Base-by-base conservation (phyloP, 2,329 filamentous ascomycete genomes). In the Diplodia mutila region DNA sequence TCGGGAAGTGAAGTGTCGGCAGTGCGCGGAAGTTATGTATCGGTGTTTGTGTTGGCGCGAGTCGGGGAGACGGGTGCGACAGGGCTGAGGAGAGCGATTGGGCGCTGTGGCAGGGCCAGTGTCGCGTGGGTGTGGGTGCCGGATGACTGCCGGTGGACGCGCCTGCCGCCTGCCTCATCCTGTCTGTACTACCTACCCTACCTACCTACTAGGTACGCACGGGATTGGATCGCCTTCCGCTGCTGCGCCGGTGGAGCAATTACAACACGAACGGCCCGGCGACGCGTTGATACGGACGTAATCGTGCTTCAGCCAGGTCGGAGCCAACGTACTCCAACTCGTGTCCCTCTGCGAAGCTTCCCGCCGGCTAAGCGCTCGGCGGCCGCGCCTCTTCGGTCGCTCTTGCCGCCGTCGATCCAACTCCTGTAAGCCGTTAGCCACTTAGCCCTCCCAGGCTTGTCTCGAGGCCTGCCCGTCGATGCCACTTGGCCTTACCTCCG, bases 351-450 rank as follows among this genome's bases (percentile, higher is more conserved):
- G 34, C 34, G 11, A 37, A 12, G 34, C 34, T 12, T 3, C 11
- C 54, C 34, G 12, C 34, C 21, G 29, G 5, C 14, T 27, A 55
- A 42, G 16, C 48, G 32, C 52, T 51, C 39, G 52, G 53, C 27
- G 53, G 25, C 16, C 64, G n/a, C 64, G 42, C 53, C 39, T 39
- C 52, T 59, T 48, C 52, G 23, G 52, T 53, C 54, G 23, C 39
- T 27, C 49, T 51, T 46, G 64, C 53, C 64, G 64, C 53, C 64
- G 64, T 59, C 64, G 64, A 66, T 66, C 64, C 53, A 57, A 57
- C 54, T 66, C 52, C 64, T 66, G 53, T 39, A 66, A 59, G 48
- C 52, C 64, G 64, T 66, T 66, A 66, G 64, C 64, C 54, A 48
- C 27, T 12, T 18, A 25, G 14, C 57, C 27, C 7, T n/a, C 55